These are phyloP conservation scores for Gastroboletus turbinatus DNA, from an alignment of 1,284 basidiomycete genomes.

Conservation along the genomic window DNA sequence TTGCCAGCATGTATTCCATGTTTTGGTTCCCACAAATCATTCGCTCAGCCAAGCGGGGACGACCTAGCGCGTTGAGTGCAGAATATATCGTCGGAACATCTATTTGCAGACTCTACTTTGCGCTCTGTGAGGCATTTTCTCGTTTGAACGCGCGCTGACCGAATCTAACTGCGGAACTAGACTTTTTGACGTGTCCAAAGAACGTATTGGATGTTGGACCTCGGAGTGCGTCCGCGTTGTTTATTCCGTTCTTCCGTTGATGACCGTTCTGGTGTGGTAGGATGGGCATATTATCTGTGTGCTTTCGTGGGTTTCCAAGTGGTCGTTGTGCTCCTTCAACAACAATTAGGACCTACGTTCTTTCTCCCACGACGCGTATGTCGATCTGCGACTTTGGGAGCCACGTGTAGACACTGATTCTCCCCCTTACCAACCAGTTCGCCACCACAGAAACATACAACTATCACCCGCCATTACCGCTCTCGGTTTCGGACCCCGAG, in stretches of 20 bases:
- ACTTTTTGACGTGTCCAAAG: conserved; percentile 79
- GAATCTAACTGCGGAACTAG: conserved; percentile 41
- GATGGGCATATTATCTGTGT: conserved; percentile 67
- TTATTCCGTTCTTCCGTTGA: background rate
- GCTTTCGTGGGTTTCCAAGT: conserved; percentile 67
- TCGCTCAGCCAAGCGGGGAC: conserved; percentile 69
- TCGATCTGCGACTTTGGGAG: background rate
- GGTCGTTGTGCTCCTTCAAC: conserved; percentile 68
- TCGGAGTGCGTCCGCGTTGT: conserved; percentile 45
- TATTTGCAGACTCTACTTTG: conserved; percentile 65
- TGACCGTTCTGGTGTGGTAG: conserved; percentile 34
- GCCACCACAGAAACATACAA: conserved; percentile 68
- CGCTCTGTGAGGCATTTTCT: conserved; percentile 62
- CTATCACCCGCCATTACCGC: conserved; percentile 78
- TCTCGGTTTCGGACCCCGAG: conserved; percentile 60
- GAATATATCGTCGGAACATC: conserved; percentile 82
- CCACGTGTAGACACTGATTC: background rate
- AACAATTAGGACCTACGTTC: conserved; percentile 77
- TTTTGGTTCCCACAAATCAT: conserved; percentile 86
- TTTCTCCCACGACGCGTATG: conserved; percentile 67
- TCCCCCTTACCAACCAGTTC: conserved; percentile 44
- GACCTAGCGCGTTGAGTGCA: conserved; percentile 64
- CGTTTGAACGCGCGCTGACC: background rate
- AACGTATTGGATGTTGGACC: conserved; percentile 83
- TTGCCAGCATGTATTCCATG: conserved; percentile 71